Percentiles rank a stretch among this genome's conserved stretches.
These are phyloP conservation scores for Epithemia pelagica DNA, from an alignment of 108 stramenopile species.

Conservation along the genomic window DNA sequence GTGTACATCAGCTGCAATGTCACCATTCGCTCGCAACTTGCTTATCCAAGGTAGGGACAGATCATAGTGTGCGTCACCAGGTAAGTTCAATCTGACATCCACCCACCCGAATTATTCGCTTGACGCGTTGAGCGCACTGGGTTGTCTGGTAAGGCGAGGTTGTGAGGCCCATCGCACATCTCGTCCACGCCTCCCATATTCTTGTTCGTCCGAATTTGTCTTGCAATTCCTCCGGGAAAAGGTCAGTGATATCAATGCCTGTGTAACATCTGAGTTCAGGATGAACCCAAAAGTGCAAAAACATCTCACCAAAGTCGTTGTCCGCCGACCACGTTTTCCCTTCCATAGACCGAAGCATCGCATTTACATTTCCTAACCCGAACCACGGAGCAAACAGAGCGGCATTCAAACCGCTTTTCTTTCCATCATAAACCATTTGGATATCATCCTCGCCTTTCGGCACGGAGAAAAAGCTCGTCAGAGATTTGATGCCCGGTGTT, in stretches of 20 bases:
- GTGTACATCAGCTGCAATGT: constrained; percentile 19
- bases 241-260: constrained; percentile 26
- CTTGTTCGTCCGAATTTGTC: constrained; percentile 5
- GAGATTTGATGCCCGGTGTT: constrained; percentile 8
- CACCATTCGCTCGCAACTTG: constrained; percentile 12
- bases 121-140: constrained; percentile 7
- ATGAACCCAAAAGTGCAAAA: constrained; percentile 29
- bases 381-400: constrained; percentile 30
- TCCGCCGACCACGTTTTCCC: constrained; percentile 20
- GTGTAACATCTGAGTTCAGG: constrained; percentile 5
- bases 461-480: not conserved
- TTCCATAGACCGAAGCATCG: constrained; percentile 11
- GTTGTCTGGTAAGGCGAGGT: constrained; percentile 26
- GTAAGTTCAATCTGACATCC: constrained; percentile 27
- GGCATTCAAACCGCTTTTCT: constrained; percentile 26
- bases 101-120: constrained; percentile 27
- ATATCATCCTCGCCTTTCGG: constrained; percentile 26
- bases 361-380: constrained; percentile 20
- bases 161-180: constrained; percentile 27
- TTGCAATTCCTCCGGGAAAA: not conserved
- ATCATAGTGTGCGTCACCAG: constrained; percentile 24
- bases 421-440: constrained; percentile 40
- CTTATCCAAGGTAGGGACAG: constrained; percentile 30
- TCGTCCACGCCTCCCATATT: constrained; percentile 16
- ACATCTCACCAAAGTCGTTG: constrained; percentile 40